A percentile compares a stretch with the other conserved stretches of the same genome.
These are phyloP conservation scores for Saccharum officinarum DNA, from an alignment of 176 grass and related monocot species.

Conservation along the genomic window DNA sequence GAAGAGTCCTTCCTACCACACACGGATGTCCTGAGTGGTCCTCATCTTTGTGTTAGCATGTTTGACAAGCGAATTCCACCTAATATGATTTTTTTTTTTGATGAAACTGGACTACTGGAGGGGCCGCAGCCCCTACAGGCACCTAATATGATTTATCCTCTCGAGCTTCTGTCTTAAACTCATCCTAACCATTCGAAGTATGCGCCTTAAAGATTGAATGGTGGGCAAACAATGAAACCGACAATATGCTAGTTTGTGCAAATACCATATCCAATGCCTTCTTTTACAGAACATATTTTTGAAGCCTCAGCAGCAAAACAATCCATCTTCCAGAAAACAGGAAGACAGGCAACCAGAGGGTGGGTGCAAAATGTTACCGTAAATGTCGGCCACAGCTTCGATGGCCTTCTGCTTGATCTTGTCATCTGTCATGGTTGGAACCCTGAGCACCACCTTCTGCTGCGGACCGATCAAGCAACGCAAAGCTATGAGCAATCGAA, in stretches of 20 bases:
- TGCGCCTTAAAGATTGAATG: neutral
- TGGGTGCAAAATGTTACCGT: constrained; percentile 44
- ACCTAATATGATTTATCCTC: constrained; percentile 17
- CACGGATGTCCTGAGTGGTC: neutral
- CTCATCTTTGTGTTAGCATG: constrained; percentile 20
- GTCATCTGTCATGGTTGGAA: constrained; percentile 83
- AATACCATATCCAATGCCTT: neutral
- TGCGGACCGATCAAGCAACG: constrained; percentile 2
- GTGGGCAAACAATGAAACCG: neutral
- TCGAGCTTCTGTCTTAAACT: constrained; percentile 6
- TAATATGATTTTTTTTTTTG: constrained; percentile 11
- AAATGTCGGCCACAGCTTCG: constrained; percentile 78
- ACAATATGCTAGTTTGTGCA: neutral
- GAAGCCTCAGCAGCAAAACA: neutral
- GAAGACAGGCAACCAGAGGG: neutral
- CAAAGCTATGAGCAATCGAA: neutral
- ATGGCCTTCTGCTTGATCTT: constrained; percentile 94
- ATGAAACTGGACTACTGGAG: no score
- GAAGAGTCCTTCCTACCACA: neutral
- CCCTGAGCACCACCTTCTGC: constrained; percentile 80
- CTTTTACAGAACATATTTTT: neutral
- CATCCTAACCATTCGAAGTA: neutral
- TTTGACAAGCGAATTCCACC: neutral
- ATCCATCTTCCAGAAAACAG: neutral
- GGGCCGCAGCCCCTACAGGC: no score